phyloP scores from a whole-genome alignment of 352 stramenopile species.

The Blastocystis sp. region DNA sequence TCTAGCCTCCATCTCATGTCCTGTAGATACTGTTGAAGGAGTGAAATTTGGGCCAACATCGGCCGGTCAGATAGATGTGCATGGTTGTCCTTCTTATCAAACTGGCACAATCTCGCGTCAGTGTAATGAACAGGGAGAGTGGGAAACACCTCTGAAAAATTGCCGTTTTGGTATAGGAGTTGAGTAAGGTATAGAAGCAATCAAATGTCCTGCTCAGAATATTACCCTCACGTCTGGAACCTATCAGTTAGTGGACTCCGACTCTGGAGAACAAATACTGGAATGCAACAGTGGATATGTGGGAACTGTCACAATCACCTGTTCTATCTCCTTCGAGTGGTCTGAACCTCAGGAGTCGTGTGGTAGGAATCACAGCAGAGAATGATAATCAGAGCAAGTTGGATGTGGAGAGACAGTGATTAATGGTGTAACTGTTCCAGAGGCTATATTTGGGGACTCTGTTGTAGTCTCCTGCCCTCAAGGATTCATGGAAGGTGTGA shows the following conservation, averaged over 20 bases:
- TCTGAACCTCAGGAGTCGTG: background rate
- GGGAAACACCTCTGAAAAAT: conserved; percentile 4
- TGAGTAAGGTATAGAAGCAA: background rate
- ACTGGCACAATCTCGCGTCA: background rate
- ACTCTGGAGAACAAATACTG: background rate
- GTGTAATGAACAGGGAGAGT: background rate
- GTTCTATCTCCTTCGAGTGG: background rate
- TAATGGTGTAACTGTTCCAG: background rate
- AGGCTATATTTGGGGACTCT: background rate
- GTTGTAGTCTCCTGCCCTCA: background rate
- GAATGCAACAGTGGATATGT: background rate
- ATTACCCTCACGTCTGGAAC: background rate
- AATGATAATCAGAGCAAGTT: background rate
- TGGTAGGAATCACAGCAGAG: background rate
- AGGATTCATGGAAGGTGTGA: background rate
- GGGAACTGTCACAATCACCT: background rate
- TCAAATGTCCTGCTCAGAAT: background rate
- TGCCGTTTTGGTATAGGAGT: background rate
- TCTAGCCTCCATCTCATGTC: background rate
- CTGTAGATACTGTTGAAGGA: background rate
- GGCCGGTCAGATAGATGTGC: background rate
- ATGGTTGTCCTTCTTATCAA: background rate
- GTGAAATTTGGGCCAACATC: background rate
- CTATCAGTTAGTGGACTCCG: background rate
- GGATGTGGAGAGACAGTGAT: background rate